Evolutionary conservation across 106 monocot genomes (phyloP), one percentile per base, ranked within the genome.

Genomic region (Triglochin maritima): DNA sequence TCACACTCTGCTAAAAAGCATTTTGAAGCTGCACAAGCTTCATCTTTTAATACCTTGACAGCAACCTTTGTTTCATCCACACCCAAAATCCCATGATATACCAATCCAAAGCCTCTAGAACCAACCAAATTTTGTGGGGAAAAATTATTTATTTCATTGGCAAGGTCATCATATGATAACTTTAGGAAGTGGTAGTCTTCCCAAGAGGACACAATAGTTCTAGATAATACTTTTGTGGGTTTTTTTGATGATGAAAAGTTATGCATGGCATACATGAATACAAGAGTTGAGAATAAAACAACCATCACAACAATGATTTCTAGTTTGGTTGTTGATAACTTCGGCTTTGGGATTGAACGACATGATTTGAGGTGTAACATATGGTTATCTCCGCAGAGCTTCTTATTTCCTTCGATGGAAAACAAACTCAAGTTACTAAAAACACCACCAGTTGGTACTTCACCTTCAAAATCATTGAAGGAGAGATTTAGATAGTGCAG

Each of bases 381-480:
- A 5, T 15, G 11, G 8, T 1, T 59, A 2, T 49, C 59, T 6
- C 70, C 59, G 16, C 49, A 70, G 13, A 70, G 60, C n/a, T 42
- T 60, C 49, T 53, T 56, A 50, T 70, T 70, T 11, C 70, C 70
- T 45, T 46, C 6, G 44, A 70, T n/a, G 0, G 70, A 70, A 49
- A 60, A 47, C 4, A 17, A 5, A 12, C 48, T 60, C 0, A 44
- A 6, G 44, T 70, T 60, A 3, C 47, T 60, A 9, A 70, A 70
- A 47, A 60, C 12, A 49, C 70, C 70, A 4, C 11, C 17, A 4
- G 3, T 60, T 13, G 70, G 70, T 2, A 70, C 17, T 6, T 70
- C 9, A 17, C 70, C 70, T 8, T 49, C 3, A 4, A 66, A 50
- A 17, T 66, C 50, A 66, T 66, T 66, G 65, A 66, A 66, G 2